phyloP scores from a whole-genome alignment of 352 stramenopile genomes.

The Blastocystis sp. region DNA sequence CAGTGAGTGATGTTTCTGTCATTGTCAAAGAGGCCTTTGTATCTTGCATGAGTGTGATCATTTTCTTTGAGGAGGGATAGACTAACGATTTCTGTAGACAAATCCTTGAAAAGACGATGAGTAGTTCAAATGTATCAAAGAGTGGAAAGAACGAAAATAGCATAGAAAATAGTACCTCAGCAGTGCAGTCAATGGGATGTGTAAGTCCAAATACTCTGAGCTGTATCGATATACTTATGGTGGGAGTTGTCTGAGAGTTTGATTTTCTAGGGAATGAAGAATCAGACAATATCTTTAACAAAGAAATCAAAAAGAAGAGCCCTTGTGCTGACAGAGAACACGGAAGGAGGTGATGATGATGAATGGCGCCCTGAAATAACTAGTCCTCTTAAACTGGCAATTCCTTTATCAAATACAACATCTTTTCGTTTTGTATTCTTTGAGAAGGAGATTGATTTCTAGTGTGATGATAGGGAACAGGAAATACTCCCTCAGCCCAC shows the following conservation, averaged over 20 bases:
- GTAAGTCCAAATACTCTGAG: constrained; percentile 10
- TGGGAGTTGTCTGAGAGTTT: neutral
- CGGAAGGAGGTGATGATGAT: neutral
- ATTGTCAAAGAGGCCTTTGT: neutral
- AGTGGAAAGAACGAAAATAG: neutral
- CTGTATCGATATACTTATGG: constrained; percentile 33
- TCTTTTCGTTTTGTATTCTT: constrained; percentile 40
- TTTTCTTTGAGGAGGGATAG: too few relatives aligned
- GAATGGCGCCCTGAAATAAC: neutral
- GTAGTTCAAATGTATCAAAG: neutral
- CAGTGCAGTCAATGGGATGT: neutral
- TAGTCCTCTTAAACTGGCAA: neutral
- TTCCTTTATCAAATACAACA: neutral
- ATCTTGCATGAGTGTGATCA: too few relatives aligned
- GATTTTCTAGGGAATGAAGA: constrained; percentile 36
- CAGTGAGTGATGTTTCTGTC: neutral
- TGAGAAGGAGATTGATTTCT: neutral
- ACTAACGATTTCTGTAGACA: neutral
- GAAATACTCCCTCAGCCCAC: neutral
- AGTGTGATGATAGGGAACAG: neutral
- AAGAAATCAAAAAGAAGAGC: constrained; percentile 29
- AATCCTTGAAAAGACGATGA: neutral
- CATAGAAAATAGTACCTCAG: neutral
- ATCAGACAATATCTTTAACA: neutral
- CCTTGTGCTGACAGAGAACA: neutral